Evolutionary conservation across 2,329 filamentous ascomycete genomes (phyloP).

Genomic region (Paraphoma sp.): DNA sequence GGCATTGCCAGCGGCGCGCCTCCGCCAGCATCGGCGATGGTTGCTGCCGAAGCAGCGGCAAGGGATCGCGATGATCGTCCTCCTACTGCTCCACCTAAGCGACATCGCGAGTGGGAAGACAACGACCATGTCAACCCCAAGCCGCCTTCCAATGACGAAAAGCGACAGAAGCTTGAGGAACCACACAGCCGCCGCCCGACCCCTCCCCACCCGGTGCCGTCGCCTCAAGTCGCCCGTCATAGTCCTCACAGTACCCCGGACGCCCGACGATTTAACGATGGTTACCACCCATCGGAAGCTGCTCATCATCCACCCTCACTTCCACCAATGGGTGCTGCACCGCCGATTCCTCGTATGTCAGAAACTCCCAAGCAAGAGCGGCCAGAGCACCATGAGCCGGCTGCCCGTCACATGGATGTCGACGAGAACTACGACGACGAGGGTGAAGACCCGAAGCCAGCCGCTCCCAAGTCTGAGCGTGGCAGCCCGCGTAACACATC

Average conservation of each 20-base stretch:
- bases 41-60: slow-evolving; percentile 71
- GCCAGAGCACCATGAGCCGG: slow-evolving; percentile 71
- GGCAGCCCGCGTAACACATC: slow-evolving; percentile 50
- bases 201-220: slow-evolving; percentile 54
- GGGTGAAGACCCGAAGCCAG: slow-evolving; percentile 77
- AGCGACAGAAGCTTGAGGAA: slow-evolving; percentile 84
- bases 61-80: slow-evolving; percentile 76
- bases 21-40: slow-evolving; percentile 68
- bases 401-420: slow-evolving; percentile 93
- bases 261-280: slow-evolving; percentile 72
- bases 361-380: slow-evolving; percentile 48
- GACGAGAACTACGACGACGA: slow-evolving; percentile 98
- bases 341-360: slow-evolving; percentile 62
- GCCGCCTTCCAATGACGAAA: slow-evolving; percentile 81
- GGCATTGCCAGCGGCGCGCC: slow-evolving; percentile 74
- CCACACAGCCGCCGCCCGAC: slow-evolving; percentile 73
- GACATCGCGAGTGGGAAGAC: slow-evolving; percentile 91
- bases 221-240: slow-evolving; percentile 72
- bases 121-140: slow-evolving; percentile 77
- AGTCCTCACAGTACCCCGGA: slow-evolving; percentile 71
- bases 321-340: slow-evolving; percentile 54
- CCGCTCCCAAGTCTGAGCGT: slow-evolving; percentile 51
- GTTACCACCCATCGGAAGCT: slow-evolving; percentile 90
- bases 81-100: slow-evolving; percentile 76
- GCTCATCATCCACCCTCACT: slow-evolving; percentile 80